Percentiles rank a stretch among this genome's conserved stretches.
phyloP scores from a whole-genome alignment of 2,329 filamentous ascomycete species.

The Talaromyces sp. region DNA sequence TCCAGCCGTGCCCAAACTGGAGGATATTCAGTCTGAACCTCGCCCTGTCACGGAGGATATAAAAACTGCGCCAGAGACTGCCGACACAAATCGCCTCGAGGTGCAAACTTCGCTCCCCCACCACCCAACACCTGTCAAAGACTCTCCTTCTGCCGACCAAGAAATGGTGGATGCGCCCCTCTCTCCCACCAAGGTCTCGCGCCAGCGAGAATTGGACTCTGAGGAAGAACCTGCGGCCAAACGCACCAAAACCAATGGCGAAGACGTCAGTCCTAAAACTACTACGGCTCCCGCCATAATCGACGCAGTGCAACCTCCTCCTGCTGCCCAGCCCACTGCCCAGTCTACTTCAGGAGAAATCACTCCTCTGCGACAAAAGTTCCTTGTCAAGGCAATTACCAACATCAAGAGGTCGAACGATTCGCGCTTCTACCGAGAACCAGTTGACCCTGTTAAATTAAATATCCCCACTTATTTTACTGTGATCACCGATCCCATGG shows the following conservation, averaged over 20 bases:
- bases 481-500: slow-evolving; percentile 73
- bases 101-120: slow-evolving; percentile 29
- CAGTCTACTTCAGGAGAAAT: slow-evolving; percentile 19
- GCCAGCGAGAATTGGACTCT: slow-evolving; percentile 71
- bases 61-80: neutral
- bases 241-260: slow-evolving; percentile 67
- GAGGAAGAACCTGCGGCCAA: slow-evolving; percentile 65
- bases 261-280: slow-evolving; percentile 42
- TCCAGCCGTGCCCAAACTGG: neutral
- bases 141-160: slow-evolving; percentile 34
- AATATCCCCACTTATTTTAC: slow-evolving; percentile 69
- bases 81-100: slow-evolving; percentile 8
- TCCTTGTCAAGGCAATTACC: slow-evolving; percentile 33
- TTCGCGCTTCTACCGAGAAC: slow-evolving; percentile 67
- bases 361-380: slow-evolving; percentile 40
- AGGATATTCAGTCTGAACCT: neutral
- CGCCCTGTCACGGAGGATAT: neutral
- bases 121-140: slow-evolving; percentile 24
- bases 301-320: slow-evolving; percentile 15
- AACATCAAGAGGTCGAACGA: slow-evolving; percentile 77
- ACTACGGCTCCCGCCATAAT: slow-evolving; percentile 37
- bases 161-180: slow-evolving; percentile 52
- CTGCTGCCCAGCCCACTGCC: slow-evolving; percentile 5
- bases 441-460: slow-evolving; percentile 73
- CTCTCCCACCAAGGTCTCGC: slow-evolving; percentile 57